phyloP scores from a whole-genome alignment of 2,329 filamentous ascomycete species.

The Clathrospora elynae region DNA sequence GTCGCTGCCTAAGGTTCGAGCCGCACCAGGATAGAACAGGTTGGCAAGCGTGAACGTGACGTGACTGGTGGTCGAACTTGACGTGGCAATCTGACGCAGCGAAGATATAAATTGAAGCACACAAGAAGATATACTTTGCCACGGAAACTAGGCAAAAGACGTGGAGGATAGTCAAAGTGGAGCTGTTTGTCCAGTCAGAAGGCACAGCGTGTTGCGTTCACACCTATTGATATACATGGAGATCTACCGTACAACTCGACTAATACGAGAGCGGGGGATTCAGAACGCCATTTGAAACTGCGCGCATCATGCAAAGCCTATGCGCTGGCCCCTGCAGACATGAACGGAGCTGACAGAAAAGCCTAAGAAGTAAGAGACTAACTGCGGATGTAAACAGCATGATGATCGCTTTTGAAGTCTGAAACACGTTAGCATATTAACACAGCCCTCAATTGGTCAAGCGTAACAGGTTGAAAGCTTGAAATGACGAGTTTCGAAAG shows the following conservation, averaged over 20 bases:
- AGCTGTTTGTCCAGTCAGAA: too few species aligned
- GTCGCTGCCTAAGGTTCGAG: constrained; percentile 9
- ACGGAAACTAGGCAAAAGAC: not conserved
- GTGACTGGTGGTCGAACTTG: constrained; percentile 8
- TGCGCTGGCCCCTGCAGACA: constrained; percentile 3
- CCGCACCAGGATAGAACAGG: constrained; percentile 16
- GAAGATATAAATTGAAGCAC: constrained; percentile 1
- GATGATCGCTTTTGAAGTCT: constrained; percentile 3
- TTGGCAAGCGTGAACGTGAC: constrained; percentile 13
- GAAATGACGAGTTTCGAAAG: constrained; percentile 7
- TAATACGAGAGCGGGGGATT: not conserved
- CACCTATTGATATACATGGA: not conserved
- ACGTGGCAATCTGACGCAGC: constrained; percentile 10
- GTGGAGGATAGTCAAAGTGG: not conserved
- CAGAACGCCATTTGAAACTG: not conserved
- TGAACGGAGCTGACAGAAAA: not conserved
- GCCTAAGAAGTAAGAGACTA: constrained; percentile 5
- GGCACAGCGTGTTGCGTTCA: not conserved
- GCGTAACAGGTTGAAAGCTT: constrained; percentile 12
- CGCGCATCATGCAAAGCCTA: constrained; percentile 8
- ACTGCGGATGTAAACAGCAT: constrained; percentile 5
- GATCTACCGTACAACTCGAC: not conserved
- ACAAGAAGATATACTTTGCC: too few species aligned
- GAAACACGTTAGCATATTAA: constrained; percentile 17
- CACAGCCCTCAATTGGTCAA: constrained; percentile 6